phyloP scores from a whole-genome alignment of 371 early-diverging fungal species.

The Apophysomyces variabilis region DNA sequence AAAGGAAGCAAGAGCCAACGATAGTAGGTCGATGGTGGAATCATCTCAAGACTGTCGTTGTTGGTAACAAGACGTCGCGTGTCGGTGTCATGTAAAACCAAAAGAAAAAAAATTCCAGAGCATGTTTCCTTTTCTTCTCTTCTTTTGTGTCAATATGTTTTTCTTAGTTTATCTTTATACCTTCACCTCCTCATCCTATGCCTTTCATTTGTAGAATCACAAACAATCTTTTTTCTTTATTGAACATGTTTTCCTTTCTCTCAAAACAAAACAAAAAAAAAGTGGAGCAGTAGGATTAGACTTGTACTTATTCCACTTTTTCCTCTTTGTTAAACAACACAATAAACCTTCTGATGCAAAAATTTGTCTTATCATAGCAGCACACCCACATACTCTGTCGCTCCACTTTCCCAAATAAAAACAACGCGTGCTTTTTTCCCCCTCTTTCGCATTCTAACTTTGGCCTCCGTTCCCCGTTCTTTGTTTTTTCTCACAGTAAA shows the following conservation, averaged over 20 bases:
- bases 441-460: too few species aligned
- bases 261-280: not conserved
- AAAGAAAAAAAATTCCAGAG: slow-evolving; percentile 7
- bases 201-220: not conserved
- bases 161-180: not conserved
- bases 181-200: slow-evolving; percentile 3
- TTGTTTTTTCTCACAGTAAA: not conserved
- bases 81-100: slow-evolving; percentile 40
- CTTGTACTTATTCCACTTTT: not conserved
- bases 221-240: not conserved
- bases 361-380: not conserved
- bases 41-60: slow-evolving; percentile 45
- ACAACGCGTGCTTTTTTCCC: too few species aligned
- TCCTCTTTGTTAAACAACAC: not conserved
- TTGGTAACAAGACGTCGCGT: slow-evolving; percentile 50
- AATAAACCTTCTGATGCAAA: not conserved
- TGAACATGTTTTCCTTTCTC: too few species aligned
- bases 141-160: slow-evolving; percentile 9
- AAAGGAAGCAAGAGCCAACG: slow-evolving; percentile 13
- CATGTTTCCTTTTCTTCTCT: not conserved
- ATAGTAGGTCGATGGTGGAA: slow-evolving; percentile 47
- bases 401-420: too few species aligned
- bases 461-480: not conserved
- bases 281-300: not conserved
- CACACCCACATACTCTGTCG: too few species aligned